These are phyloP conservation scores for Zelopaecilomyces penicillatus DNA, from an alignment of 2,329 filamentous ascomycete species.

Conservation along the genomic window DNA sequence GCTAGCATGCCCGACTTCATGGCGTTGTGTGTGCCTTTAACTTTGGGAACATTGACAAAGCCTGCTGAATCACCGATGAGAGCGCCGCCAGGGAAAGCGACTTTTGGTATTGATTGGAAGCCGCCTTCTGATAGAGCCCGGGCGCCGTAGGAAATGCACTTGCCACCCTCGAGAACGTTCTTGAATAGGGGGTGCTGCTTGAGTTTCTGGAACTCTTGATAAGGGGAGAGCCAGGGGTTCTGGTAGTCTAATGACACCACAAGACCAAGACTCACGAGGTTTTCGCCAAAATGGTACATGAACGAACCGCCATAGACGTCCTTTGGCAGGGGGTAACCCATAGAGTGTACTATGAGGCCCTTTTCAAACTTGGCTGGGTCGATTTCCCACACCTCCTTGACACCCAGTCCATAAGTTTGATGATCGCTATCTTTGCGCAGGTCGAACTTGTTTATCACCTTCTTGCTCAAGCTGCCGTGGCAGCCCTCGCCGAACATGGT, in stretches of 20 bases:
- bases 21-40: constrained; percentile 96
- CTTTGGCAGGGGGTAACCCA: constrained; percentile 83
- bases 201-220: constrained; percentile 95
- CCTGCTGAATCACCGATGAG: constrained; percentile 94
- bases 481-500: constrained; percentile 93
- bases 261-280: constrained; percentile 83
- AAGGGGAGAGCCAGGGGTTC: constrained; percentile 94
- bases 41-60: constrained; percentile 95
- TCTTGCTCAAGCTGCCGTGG: constrained; percentile 90
- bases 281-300: constrained; percentile 99
- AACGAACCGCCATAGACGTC: constrained; percentile 96
- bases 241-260: constrained; percentile 92
- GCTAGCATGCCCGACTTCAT: constrained; percentile 98
- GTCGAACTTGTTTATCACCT: constrained; percentile 90
- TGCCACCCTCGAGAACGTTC: constrained; percentile 82
- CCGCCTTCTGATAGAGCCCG: constrained; percentile 88
- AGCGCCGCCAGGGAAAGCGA: constrained; percentile 90
- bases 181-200: constrained; percentile 94
- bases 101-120: constrained; percentile 95
- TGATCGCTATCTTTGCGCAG: constrained; percentile 80
- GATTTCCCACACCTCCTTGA: constrained; percentile 98
- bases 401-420: constrained; percentile 88
- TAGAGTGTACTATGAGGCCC: constrained; percentile 76
- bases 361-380: constrained; percentile 85
- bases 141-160: constrained; percentile 94